Evolutionary conservation across 257 asterid genomes (phyloP).

Genomic region (Salvia rosmarinus): DNA sequence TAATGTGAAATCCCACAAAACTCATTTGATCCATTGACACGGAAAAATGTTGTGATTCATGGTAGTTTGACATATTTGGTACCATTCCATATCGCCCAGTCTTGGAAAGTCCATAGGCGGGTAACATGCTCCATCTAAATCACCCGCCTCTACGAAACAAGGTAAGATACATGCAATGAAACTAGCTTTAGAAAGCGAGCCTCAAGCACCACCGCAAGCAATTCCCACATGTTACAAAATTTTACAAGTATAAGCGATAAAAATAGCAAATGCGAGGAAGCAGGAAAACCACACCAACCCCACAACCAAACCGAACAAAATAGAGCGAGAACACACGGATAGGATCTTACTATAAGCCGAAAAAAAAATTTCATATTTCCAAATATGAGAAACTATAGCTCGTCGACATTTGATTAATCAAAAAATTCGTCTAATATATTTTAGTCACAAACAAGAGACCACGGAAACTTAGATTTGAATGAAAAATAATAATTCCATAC

Average conservation of each 20-base stretch:
- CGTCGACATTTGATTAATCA: background rate
- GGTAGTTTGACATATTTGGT: constrained; percentile 36
- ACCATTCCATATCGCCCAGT: constrained; percentile 47
- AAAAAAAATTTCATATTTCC: too few species aligned
- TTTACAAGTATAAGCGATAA: background rate
- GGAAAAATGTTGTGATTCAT: constrained; percentile 38
- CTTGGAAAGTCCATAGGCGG: constrained; percentile 46
- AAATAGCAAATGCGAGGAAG: background rate
- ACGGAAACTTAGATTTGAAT: too few species aligned
- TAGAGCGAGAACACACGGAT: too few species aligned
- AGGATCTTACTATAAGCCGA: background rate
- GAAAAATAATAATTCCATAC: too few species aligned
- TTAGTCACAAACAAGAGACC: background rate
- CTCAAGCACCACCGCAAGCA: too few species aligned
- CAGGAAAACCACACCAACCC: background rate
- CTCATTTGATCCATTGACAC: constrained; percentile 41
- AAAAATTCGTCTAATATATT: background rate
- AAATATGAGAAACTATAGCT: background rate
- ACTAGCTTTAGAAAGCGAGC: too few species aligned
- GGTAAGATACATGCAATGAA: constrained; percentile 21
- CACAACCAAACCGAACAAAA: background rate
- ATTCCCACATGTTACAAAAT: background rate
- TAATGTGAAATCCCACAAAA: too few species aligned
- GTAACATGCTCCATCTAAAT: constrained; percentile 63
- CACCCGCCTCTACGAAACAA: constrained; percentile 46